Conservation (phyloP, 2,329 filamentous ascomycete species). For the Hypoxylon sp. region DNA sequence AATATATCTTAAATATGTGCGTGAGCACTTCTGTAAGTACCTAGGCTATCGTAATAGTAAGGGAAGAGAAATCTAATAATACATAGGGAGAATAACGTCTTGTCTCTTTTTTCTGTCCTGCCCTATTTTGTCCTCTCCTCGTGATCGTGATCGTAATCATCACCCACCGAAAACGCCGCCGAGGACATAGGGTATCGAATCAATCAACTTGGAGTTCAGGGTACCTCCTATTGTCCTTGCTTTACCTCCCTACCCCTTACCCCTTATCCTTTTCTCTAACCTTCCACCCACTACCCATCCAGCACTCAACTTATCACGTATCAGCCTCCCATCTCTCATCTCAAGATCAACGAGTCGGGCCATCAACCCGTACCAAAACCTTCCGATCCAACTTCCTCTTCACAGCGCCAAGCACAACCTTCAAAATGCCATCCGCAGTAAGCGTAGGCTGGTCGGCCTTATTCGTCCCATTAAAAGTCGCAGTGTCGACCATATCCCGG, state of each 20-base stretch:
- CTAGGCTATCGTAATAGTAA: neutral
- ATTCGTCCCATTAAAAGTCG: conserved; percentile 74
- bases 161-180: neutral
- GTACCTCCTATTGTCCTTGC: no score
- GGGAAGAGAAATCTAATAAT: neutral
- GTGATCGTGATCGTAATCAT: no score
- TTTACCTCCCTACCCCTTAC: neutral
- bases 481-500: conserved; percentile 93
- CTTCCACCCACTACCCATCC: neutral
- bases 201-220: neutral
- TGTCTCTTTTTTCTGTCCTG: neutral
- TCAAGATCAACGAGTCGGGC: neutral
- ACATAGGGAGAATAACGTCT: neutral
- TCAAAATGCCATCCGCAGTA: conserved; percentile 79
- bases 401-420: conserved; percentile 84
- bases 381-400: conserved; percentile 73
- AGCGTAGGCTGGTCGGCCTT: conserved; percentile 61
- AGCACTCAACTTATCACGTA: neutral
- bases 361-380: conserved; percentile 28
- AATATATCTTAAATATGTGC: neutral
- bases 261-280: conserved; percentile 15
- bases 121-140: neutral
- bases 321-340: neutral
- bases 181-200: conserved; percentile 2
- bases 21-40: neutral